phyloP scores from a whole-genome alignment of 2,329 filamentous ascomycete species.

The Trichoderma hamatum region DNA sequence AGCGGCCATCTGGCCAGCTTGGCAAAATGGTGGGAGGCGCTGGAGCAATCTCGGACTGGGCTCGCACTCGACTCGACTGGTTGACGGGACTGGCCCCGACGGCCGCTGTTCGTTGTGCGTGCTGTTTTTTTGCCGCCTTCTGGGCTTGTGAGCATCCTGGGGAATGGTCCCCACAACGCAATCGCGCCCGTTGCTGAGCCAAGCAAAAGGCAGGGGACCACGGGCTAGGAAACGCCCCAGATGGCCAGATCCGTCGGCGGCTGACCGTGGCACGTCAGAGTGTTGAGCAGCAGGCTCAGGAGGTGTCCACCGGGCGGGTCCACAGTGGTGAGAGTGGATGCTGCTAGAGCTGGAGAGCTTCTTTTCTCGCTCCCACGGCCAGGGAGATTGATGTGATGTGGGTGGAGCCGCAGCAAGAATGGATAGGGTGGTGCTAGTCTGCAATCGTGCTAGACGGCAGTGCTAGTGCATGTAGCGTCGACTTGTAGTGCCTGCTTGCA shows the following conservation, averaged over 20 bases:
- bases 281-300: conserved; percentile 21
- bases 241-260: conserved; percentile 32
- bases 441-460: not conserved
- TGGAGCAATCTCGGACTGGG: not conserved
- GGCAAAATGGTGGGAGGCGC: not conserved
- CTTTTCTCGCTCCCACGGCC: conserved; percentile 2
- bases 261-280: conserved; percentile 27
- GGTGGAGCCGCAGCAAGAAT: not conserved
- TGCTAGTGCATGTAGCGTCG: not conserved
- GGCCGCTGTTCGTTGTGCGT: not conserved
- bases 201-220: conserved; percentile 6
- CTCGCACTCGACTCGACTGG: not conserved
- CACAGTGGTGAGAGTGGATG: not conserved
- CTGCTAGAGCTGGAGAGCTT: conserved; percentile 4
- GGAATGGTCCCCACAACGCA: conserved; percentile 15
- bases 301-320: conserved; percentile 2
- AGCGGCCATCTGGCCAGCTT: conserved; percentile 1
- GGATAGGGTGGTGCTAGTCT: not conserved
- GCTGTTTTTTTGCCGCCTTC: not conserved
- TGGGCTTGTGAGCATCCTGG: conserved; percentile 5
- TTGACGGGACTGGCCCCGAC: not conserved
- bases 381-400: conserved; percentile 6
- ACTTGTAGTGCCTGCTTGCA: not conserved
- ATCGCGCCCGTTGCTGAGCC: conserved; percentile 18
- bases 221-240: conserved; percentile 16